Base-by-base conservation (phyloP, 2,329 filamentous ascomycete genomes). In the Pyrenochaeta sp. region DNA sequence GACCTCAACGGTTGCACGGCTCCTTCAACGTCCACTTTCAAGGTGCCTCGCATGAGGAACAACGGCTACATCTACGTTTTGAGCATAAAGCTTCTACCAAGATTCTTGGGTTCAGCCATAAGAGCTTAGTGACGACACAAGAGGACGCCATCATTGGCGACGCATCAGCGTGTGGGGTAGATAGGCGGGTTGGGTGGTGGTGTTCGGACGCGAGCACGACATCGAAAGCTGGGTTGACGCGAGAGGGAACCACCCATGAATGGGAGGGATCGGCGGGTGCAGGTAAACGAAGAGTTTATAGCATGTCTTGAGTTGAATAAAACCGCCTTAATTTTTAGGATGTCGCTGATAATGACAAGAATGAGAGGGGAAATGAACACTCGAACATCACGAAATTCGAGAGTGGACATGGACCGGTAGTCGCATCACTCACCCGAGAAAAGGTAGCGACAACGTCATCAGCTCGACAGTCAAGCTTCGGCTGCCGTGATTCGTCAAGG, bases 151-250 rank as follows among this genome's bases (percentile, higher is more conserved):
- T 54, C 48, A 70, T 70, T 70, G 65, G 67, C 58, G 58, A 51
- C 37, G 47, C 46, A 36, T 28, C 13, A 40, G 48, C 19, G 37
- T 48, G 64, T 65, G 57, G 57, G 56, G 50, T 44, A 44, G 34
- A 24, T 40, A 19, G 32, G 50, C 50, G 50, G 43, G 15, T 34
- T 3, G 32, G 44, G 54, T 50, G 59, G 53, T 46, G 47, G 51
- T 52, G 36, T n/a, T 10, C 4, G 8, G 34, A 36, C 5, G 36
- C 47, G 53, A 70, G 63, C 57, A 64, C 67, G 67, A 65, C 61
- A 70, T 70, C 50, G 56, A n/a, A 56, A 55, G 58, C 59, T 64
- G 58, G 49, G 42, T 62, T 69, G 67, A 68, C 67, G 67, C 45
- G 60, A 62, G 56, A 50, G 22, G 3, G 46, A 19, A 30, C 25